Evolutionary conservation across 805 yeast genomes (phyloP), one percentile per base, ranked within the genome.

Genomic region (Yarrowia phangngaensis): DNA sequence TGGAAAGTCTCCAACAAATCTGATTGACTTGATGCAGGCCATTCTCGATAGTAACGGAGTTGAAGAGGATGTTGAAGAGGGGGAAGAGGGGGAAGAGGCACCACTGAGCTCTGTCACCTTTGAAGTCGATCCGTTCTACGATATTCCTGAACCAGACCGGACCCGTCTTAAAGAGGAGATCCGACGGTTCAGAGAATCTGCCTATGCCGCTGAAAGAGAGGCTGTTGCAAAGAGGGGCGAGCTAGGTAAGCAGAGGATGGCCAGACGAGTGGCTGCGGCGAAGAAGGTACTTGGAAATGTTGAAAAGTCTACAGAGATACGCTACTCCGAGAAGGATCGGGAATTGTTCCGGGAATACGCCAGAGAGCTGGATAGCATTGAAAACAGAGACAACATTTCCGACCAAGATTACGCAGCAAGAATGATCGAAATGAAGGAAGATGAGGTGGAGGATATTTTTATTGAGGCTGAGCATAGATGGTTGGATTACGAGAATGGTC

Each of bases 401-500:
- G 54, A 52, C 11, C 50, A 48, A 16, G 58, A 53, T 8, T 22
- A 27, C 14, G 48, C 36, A 6, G 45, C 34, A 2, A 53, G 49
- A 20, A 33, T 35, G 32, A 27, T 29, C 6, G 46, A 50, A 9
- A 45, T 45, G 24, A 30, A 31, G 17, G 35, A 51, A 20, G 27
- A 43, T 26, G 43, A 41, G 8, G 51, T 41, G 20, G 48, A 41
- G 28, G 34, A 20, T 22, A 15, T 20, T 26, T 41, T 41, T 20
- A 29, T 41, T 6, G 48, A 41, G 35, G 35, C 26, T 2, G 35
- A 54, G 12, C 31, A 26, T n/a, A 12, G 28, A 7, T 51, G 53
- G 27, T 33, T 52, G n/a, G 26, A 20, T 14, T 56, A 49, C 29
- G 48, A 41, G 64, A 20, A 65, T 62, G 27, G 62, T 65, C 19